Percentiles rank a stretch among this genome's conserved stretches.
Evolutionary conservation across 1,284 basidiomycete genomes (phyloP).

Genomic region (Mycosarcoma mackinlayi): DNA sequence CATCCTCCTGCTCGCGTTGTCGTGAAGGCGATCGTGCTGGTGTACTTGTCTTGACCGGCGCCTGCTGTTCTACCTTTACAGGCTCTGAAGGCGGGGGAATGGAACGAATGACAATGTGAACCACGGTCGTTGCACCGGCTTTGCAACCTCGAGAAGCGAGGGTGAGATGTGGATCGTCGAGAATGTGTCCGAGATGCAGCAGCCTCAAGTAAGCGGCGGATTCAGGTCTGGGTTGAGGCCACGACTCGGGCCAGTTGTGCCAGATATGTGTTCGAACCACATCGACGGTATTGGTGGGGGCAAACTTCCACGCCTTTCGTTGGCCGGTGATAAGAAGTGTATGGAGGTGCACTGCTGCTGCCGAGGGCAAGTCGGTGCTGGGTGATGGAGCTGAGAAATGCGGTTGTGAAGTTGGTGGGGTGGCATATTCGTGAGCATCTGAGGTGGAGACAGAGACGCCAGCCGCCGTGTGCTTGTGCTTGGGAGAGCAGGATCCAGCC

Average conservation of each 20-base stretch:
- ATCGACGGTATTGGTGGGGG: conserved; percentile 20
- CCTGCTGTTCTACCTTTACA: conserved; percentile 27
- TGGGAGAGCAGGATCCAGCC: conserved; percentile 9
- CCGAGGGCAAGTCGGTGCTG: conserved; percentile 4
- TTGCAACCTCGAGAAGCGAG: conserved; percentile 38
- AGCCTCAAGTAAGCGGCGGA: conserved; percentile 31
- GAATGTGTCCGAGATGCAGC: conserved; percentile 44
- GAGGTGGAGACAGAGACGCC: conserved; percentile 9
- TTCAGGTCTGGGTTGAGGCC: conserved; percentile 41
- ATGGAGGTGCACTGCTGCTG: conserved; percentile 26
- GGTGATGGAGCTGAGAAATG: conserved; percentile 2
- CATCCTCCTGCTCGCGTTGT: conserved; percentile 11
- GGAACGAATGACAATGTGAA: conserved; percentile 34
- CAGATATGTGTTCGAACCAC: conserved; percentile 24
- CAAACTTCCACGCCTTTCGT: conserved; percentile 37
- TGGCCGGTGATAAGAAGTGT: conserved; percentile 38
- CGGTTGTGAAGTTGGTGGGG: neutral
- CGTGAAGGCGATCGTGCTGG: neutral
- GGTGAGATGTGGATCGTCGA: conserved; percentile 25
- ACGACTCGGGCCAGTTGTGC: conserved; percentile 33
- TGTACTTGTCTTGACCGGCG: conserved; percentile 11
- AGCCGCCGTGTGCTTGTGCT: conserved; percentile 10
- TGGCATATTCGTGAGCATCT: conserved; percentile 5
- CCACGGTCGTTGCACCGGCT: conserved; percentile 33
- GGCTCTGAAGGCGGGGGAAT: conserved; percentile 31